Conservation (phyloP, 257 asterid genomes). For the Nicotiana obtusifolia region DNA sequence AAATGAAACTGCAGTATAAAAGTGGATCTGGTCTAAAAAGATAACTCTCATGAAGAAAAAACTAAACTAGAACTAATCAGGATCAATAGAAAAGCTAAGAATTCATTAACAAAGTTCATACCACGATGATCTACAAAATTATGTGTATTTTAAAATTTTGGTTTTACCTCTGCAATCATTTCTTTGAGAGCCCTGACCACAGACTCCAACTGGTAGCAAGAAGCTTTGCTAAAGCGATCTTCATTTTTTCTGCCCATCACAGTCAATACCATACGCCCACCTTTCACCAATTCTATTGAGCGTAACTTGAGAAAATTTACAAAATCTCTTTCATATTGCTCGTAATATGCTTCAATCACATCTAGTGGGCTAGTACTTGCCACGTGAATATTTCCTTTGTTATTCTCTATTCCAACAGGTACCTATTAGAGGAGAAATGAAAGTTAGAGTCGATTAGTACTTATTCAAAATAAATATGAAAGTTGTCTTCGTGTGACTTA, state of each 20-base stretch:
- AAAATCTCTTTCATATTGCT: conserved; percentile 54
- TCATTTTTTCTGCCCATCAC: conserved; percentile 47
- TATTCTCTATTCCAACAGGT: conserved; percentile 1
- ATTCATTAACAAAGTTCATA: no score
- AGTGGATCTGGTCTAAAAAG: no score
- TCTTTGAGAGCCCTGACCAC: conserved; percentile 40
- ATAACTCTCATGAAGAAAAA: no score
- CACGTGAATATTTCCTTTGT: conserved; percentile 41
- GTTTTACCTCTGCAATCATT: conserved; percentile 41
- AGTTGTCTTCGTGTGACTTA: no score
- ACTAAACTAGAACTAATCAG: no score
- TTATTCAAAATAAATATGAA: no score
- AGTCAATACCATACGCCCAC: conserved; percentile 59
- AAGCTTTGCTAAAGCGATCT: conserved; percentile 36
- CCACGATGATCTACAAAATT: no score
- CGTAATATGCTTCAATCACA: conserved; percentile 40
- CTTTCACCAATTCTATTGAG: conserved; percentile 40
- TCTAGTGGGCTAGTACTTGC: conserved; percentile 29
- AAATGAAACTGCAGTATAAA: no score
- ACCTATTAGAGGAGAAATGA: background rate
- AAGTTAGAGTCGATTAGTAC: no score
- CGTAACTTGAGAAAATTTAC: conserved; percentile 39
- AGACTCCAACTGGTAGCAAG: conserved; percentile 56
- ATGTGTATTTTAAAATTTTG: no score
- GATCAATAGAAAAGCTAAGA: no score